Evolutionary conservation across 495 filamentous ascomycete species (phyloP).

Genomic region (Penicillium odoratum): DNA sequence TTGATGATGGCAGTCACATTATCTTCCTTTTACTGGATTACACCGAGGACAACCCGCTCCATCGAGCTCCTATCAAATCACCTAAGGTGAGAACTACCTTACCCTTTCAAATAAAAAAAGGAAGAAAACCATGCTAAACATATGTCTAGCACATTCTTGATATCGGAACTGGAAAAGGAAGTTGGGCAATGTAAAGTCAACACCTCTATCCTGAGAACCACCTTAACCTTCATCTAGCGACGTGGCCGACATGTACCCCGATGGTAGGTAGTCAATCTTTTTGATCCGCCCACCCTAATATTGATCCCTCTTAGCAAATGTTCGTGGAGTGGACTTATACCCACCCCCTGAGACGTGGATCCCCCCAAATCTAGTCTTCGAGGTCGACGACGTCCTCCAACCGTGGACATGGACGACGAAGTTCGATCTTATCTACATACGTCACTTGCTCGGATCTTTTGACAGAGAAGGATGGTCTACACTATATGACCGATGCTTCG

Average conservation of each 20-base stretch:
- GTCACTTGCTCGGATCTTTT: slow-evolving; percentile 25
- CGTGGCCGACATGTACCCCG: not conserved
- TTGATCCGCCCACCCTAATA: not conserved
- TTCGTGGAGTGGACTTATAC: slow-evolving; percentile 26
- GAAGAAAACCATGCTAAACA: not conserved
- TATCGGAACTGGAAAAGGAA: slow-evolving; percentile 12
- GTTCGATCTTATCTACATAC: slow-evolving; percentile 34
- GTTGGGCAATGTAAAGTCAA: slow-evolving; percentile 10
- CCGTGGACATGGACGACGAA: slow-evolving; percentile 28
- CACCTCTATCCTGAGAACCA: not conserved
- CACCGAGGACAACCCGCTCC: not conserved
- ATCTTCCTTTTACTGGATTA: slow-evolving; percentile 6
- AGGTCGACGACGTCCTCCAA: slow-evolving; percentile 31
- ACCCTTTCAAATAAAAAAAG: not conserved
- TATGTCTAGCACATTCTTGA: slow-evolving; percentile 2
- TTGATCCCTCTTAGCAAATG: slow-evolving; percentile 9
- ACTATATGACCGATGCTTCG: slow-evolving; percentile 25
- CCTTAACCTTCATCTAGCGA: not conserved
- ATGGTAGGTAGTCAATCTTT: not conserved
- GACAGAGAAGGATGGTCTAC: slow-evolving; percentile 23
- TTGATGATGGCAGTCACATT: slow-evolving; percentile 5
- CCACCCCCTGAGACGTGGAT: slow-evolving; percentile 27
- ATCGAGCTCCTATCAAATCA: not conserved
- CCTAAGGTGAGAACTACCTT: not conserved
- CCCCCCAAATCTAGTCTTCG: slow-evolving; percentile 34